Conservation (phyloP, 208 protist genomes). For the Willaertia magna region DNA sequence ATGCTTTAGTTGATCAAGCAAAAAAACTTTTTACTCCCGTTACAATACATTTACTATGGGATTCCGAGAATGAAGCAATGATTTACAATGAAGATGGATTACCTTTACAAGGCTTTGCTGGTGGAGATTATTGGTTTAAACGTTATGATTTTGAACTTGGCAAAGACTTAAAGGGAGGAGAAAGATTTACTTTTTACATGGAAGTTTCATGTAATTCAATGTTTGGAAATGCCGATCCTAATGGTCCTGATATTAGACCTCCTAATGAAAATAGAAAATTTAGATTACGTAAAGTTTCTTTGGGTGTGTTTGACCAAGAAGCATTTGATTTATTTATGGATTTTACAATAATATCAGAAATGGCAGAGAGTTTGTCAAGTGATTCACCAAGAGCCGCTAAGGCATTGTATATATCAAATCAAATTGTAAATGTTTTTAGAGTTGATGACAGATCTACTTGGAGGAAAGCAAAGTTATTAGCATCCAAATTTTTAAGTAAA, state of each 20-base stretch:
- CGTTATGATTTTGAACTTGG: too few relatives aligned
- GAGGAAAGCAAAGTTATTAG: not conserved
- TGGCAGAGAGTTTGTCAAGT: constrained; percentile 19
- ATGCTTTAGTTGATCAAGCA: constrained; percentile 1
- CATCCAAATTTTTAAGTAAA: constrained; percentile 23
- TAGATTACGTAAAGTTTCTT: constrained; percentile 17
- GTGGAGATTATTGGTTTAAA: not conserved
- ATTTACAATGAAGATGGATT: constrained; percentile 24
- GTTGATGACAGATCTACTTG: constrained; percentile 15
- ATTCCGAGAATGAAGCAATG: constrained; percentile 27
- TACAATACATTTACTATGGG: constrained; percentile 36
- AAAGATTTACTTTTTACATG: constrained; percentile 15
- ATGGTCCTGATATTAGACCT: constrained; percentile 20
- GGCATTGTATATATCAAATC: constrained; percentile 20
- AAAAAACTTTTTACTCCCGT: too few relatives aligned
- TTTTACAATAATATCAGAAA: constrained; percentile 26
- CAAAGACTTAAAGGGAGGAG: not conserved
- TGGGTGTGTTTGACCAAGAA: constrained; percentile 30
- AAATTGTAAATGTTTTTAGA: constrained; percentile 24
- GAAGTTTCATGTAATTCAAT: constrained; percentile 47
- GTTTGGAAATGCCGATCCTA: constrained; percentile 35
- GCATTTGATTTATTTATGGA: constrained; percentile 28
- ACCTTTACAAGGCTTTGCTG: constrained; percentile 28
- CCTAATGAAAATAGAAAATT: constrained; percentile 27
- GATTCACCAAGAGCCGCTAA: constrained; percentile 8